Percentiles rank a stretch among this genome's conserved stretches.
phyloP scores from a whole-genome alignment of 208 protist species.

The Trypanosoma cruzi region DNA sequence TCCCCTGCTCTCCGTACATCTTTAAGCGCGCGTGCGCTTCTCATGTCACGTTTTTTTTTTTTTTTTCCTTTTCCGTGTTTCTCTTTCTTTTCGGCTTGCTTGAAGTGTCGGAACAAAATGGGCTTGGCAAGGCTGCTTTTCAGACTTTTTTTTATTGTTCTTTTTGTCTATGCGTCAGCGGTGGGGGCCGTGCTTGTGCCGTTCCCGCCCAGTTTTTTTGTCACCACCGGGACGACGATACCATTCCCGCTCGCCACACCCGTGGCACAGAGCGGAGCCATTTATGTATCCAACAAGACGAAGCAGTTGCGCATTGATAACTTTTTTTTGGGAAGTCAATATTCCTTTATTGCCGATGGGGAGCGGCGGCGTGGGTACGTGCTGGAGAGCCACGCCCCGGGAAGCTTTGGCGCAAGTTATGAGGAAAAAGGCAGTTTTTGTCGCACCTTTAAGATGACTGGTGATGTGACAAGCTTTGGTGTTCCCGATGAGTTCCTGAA shows the following conservation, averaged over 20 bases:
- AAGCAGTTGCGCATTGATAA: slow-evolving; percentile 37
- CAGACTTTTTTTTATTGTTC: not conserved
- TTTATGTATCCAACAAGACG: slow-evolving; percentile 29
- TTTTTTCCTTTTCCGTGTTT: slow-evolving; percentile 1
- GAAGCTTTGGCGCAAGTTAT: slow-evolving; percentile 2
- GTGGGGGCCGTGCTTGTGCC: slow-evolving; percentile 13
- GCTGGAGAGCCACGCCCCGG: slow-evolving; percentile 13
- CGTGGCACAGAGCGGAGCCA: slow-evolving; percentile 33
- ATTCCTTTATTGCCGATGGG: slow-evolving; percentile 29
- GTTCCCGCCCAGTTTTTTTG: slow-evolving; percentile 39
- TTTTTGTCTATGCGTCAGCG: not conserved
- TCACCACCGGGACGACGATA: slow-evolving; percentile 38
- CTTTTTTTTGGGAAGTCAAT: slow-evolving; percentile 36
- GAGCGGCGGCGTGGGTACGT: slow-evolving; percentile 23
- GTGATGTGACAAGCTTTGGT: slow-evolving; percentile 33
- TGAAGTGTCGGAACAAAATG: not conserved
- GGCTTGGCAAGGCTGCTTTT: not conserved
- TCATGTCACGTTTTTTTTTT: not conserved
- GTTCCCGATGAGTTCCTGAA: slow-evolving; percentile 42
- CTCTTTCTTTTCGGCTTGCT: not conserved
- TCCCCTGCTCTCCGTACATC: not conserved
- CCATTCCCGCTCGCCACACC: slow-evolving; percentile 24
- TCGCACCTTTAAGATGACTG: slow-evolving; percentile 25
- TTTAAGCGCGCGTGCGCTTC: not conserved
- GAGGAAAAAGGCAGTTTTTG: slow-evolving; percentile 18